Evolutionary conservation across 371 early-diverging fungal species (phyloP).

Genomic region (Mortierella sp.): DNA sequence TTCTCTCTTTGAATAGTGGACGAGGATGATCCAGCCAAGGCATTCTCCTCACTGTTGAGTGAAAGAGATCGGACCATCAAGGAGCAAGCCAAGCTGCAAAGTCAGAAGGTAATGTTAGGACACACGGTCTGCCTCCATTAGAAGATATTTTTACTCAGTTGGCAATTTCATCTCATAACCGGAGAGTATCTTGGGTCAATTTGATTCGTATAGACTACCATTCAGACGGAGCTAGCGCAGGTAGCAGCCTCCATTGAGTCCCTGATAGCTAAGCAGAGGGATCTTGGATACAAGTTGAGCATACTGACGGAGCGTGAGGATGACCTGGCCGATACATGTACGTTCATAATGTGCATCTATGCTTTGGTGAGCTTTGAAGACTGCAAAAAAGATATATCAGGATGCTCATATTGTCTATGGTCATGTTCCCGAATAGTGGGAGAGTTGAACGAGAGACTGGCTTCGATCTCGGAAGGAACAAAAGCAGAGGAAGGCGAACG

Average conservation of each 20-base stretch:
- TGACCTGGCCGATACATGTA: conserved; percentile 63
- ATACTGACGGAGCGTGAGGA: conserved; percentile 68
- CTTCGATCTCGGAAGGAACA: conserved; percentile 57
- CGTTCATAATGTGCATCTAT: neutral
- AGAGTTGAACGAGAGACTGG: conserved; percentile 59
- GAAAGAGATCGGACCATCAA: conserved; percentile 49
- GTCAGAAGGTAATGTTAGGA: conserved; percentile 55
- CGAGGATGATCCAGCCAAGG: conserved; percentile 35
- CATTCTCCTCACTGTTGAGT: conserved; percentile 34
- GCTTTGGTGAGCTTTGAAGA: too few species aligned
- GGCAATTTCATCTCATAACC: too few species aligned
- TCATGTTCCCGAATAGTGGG: conserved; percentile 47
- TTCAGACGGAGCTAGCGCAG: conserved; percentile 66
- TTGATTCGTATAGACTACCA: conserved; percentile 18
- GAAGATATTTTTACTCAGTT: too few species aligned
- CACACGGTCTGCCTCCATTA: neutral
- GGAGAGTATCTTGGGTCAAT: too few species aligned
- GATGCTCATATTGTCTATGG: neutral
- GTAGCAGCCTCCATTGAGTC: conserved; percentile 57
- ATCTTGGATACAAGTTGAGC: conserved; percentile 64
- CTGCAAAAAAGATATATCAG: too few species aligned
- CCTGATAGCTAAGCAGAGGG: conserved; percentile 60
- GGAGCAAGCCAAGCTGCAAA: conserved; percentile 49
- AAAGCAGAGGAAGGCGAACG: conserved; percentile 51
- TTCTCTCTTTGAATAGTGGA: conserved; percentile 27